Evolutionary conservation across 2,329 filamentous ascomycete genomes (phyloP).

Genomic region (Verticillium zaregamsianum): DNA sequence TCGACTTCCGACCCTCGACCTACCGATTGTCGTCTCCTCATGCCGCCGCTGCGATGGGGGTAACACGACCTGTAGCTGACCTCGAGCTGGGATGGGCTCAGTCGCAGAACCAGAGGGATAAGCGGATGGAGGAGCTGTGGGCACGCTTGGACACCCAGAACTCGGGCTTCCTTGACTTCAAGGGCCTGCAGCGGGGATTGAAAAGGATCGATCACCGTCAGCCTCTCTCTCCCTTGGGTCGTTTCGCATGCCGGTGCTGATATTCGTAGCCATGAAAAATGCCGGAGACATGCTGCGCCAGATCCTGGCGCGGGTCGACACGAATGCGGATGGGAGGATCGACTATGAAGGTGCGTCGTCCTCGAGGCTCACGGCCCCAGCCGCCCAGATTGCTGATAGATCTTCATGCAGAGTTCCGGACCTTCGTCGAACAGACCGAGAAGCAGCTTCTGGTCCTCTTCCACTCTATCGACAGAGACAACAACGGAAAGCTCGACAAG

Average conservation of each 20-base stretch:
- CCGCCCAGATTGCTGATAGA: constrained; percentile 8
- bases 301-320: constrained; percentile 79
- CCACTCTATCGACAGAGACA: constrained; percentile 77
- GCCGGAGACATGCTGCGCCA: constrained; percentile 79
- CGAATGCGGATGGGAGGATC: constrained; percentile 82
- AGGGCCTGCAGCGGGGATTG: constrained; percentile 79
- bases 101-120: constrained; percentile 73
- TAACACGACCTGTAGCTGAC: constrained; percentile 47
- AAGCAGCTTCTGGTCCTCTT: constrained; percentile 79
- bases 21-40: constrained; percentile 4
- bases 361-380: constrained; percentile 4
- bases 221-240: constrained; percentile 14
- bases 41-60: constrained; percentile 30
- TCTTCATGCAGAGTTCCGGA: constrained; percentile 70
- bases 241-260: neutral
- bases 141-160: constrained; percentile 70
- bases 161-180: constrained; percentile 77
- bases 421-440: constrained; percentile 85
- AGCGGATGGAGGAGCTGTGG: constrained; percentile 82
- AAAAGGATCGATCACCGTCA: constrained; percentile 87
- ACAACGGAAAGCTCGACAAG: constrained; percentile 82
- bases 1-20: constrained; percentile 25
- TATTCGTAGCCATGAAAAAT: constrained; percentile 68
- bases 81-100: constrained; percentile 66
- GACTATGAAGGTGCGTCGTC: constrained; percentile 72